Base-by-base conservation (phyloP, 1,284 basidiomycete genomes). In the Xerocomus amazonicus region DNA sequence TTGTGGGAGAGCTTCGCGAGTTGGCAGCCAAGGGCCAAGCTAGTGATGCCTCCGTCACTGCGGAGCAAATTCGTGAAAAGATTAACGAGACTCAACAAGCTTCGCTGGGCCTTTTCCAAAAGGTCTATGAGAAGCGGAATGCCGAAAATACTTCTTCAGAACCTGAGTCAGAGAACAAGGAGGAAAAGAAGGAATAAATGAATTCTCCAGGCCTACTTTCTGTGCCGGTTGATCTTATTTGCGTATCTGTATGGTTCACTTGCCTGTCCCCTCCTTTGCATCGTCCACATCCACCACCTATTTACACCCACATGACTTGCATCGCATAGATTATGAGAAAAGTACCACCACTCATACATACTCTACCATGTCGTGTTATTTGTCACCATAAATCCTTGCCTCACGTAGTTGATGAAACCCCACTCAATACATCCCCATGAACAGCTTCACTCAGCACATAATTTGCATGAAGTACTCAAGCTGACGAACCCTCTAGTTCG, bases 71-170 rank as follows among this genome's bases (percentile, higher is more conserved):
- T 77, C 89, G 92, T 66, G 86, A 89, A 70, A 95, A 94, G 81
- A 90, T 97, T 65, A 85, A 82, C 70, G 91, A 94, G 75, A 93
- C 93, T n/a, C 95, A 99, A 69, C 89, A 92, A 69, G 94, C 95
- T 37, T 96, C 92, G 29, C 83, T 99, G 43, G 92, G 92, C 60
- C 87, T 99, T 58, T 99, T 98, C 93, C 91, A 97, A 76, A 97
- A 96, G 85, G 89, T 95, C 27, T 97, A 97, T 73, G 92, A 97
- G 81, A 92, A 92, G 81, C 84, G 89, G 56, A 82, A 83, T 60
- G 84, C 83, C 47, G 84, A 89, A 72, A 77, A 78, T 57, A 71
- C 72, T 52, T 59, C 77, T 4, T 72, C 76, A n/a, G 76, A 80
- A 61, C 61, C 77, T 32, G 54, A 70, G 9, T 41, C 64, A 2